phyloP scores from a whole-genome alignment of 192 early-diverging fungal species.

The Umbelopsis isabellina region DNA sequence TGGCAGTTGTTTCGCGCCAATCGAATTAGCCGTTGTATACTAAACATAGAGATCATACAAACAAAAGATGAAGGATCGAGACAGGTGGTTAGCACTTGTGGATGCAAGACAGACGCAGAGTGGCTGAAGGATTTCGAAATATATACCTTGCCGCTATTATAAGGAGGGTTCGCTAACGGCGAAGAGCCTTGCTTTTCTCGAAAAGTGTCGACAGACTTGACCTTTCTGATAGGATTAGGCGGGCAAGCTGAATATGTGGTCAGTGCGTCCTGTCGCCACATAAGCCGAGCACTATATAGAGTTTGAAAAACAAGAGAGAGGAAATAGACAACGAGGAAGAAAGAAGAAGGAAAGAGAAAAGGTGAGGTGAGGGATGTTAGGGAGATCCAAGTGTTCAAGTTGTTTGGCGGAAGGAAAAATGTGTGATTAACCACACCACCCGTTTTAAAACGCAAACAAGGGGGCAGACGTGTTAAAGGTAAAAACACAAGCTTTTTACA shows the following conservation, averaged over 20 bases:
- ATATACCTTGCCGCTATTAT: neutral
- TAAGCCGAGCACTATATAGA: slow-evolving; percentile 13
- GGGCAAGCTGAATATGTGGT: slow-evolving; percentile 16
- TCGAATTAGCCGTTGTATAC: neutral
- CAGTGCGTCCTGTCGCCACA: slow-evolving; percentile 23
- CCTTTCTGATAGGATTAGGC: slow-evolving; percentile 12
- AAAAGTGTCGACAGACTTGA: slow-evolving; percentile 16
- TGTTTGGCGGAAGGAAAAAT: slow-evolving; percentile 17
- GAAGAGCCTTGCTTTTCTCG: slow-evolving; percentile 13
- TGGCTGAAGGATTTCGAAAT: neutral
- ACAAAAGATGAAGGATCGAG: neutral
- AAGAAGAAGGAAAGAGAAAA: slow-evolving; percentile 8
- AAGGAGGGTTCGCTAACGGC: neutral
- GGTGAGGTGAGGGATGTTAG: slow-evolving; percentile 13
- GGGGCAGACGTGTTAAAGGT: neutral
- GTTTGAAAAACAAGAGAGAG: neutral
- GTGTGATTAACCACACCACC: neutral
- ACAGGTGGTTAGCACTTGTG: neutral
- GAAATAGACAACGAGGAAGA: slow-evolving; percentile 8
- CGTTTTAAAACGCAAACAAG: neutral
- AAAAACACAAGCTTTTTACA: neutral
- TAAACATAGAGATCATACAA: neutral
- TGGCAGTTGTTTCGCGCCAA: neutral
- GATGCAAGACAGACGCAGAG: neutral
- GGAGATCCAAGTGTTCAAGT: slow-evolving; percentile 5